phyloP scores from a whole-genome alignment of 2,329 filamentous ascomycete genomes.

The Aphanocladium album region DNA sequence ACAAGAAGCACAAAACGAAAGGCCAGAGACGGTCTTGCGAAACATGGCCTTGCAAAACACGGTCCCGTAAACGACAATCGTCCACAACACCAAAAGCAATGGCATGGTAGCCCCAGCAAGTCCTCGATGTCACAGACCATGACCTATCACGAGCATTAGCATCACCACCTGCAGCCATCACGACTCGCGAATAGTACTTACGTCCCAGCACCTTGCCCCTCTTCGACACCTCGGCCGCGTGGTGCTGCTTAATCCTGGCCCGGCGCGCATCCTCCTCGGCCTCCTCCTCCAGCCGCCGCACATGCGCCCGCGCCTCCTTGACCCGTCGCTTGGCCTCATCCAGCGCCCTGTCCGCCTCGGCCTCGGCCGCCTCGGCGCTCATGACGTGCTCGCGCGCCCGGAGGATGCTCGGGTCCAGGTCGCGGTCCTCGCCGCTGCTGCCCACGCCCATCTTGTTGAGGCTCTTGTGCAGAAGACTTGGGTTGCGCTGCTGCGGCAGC shows the following conservation, averaged over 20 bases:
- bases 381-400: slow-evolving; percentile 58
- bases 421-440: slow-evolving; percentile 35
- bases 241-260: slow-evolving; percentile 63
- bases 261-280: slow-evolving; percentile 59
- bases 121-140: background rate
- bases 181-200: slow-evolving; percentile 38
- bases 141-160: background rate
- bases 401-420: slow-evolving; percentile 57
- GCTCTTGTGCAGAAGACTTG: slow-evolving; percentile 29
- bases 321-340: slow-evolving; percentile 54
- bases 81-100: no score
- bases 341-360: slow-evolving; percentile 60
- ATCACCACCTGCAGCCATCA: background rate
- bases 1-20: no score
- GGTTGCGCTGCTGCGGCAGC: slow-evolving; percentile 9
- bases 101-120: background rate
- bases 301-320: slow-evolving; percentile 58
- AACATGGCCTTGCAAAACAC: no score
- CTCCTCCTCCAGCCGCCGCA: slow-evolving; percentile 59
- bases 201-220: slow-evolving; percentile 64
- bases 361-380: slow-evolving; percentile 58
- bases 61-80: no score
- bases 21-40: no score
- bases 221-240: slow-evolving; percentile 62
- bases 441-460: slow-evolving; percentile 37